A percentile compares a stretch with the other conserved stretches of the same genome.
Conservation (phyloP, 1,284 basidiomycete species). For the Phaffia rhodozyma region DNA sequence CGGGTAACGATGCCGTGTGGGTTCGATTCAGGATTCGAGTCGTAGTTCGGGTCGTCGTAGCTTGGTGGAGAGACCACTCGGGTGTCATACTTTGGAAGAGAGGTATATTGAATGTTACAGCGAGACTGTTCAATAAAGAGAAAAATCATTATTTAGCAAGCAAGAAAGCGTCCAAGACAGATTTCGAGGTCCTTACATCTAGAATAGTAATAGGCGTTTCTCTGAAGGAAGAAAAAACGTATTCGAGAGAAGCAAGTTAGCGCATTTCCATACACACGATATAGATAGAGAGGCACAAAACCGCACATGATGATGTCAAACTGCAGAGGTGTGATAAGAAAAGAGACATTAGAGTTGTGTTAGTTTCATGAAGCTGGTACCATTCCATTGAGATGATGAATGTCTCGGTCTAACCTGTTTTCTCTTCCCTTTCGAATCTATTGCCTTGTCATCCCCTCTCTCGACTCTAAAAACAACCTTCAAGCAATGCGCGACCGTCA, state of each 20-base stretch:
- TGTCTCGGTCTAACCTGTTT: conserved; percentile 38
- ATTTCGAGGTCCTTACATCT: conserved; percentile 21
- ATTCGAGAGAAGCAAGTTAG: not conserved
- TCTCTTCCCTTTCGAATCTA: conserved; percentile 57
- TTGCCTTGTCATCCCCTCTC: conserved; percentile 52
- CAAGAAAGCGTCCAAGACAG: not conserved
- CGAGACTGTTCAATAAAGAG: conserved; percentile 45
- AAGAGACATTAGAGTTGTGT: conserved; percentile 14
- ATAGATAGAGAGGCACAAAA: not conserved
- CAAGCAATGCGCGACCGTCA: conserved; percentile 63
- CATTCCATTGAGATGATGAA: not conserved
- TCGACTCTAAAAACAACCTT: conserved; percentile 78
- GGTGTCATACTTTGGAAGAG: conserved; percentile 46
- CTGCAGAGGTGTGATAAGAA: conserved; percentile 26
- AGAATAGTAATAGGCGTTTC: conserved; percentile 38
- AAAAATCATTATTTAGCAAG: too few species aligned
- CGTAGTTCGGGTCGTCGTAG: too few species aligned
- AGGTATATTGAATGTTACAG: conserved; percentile 63
- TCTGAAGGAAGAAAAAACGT: conserved; percentile 19
- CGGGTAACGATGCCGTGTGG: too few species aligned
- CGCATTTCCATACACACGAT: not conserved
- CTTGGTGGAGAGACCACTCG: too few species aligned
- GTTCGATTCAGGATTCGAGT: too few species aligned
- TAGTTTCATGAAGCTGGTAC: conserved; percentile 15
- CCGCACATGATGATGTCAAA: conserved; percentile 74